phyloP scores from a whole-genome alignment of 345 rosid genomes.

The Mallotus nudiflorus region DNA sequence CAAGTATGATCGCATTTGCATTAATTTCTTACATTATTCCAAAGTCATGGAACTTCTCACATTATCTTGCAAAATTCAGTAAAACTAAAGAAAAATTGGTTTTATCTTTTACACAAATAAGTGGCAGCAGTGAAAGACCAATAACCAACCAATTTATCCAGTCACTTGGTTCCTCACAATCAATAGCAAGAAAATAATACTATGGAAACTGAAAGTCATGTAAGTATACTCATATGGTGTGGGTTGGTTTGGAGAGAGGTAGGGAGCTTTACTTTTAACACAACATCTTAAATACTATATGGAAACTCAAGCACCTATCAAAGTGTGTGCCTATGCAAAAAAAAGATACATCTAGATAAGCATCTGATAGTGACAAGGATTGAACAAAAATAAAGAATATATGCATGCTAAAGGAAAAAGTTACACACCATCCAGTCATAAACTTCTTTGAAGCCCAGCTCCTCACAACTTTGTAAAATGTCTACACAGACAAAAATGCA shows the following conservation, averaged over 20 bases:
- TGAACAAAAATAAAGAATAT: background rate
- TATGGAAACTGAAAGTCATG: no score
- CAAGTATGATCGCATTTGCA: background rate
- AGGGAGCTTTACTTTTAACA: background rate
- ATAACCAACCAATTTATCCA: background rate
- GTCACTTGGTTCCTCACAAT: background rate
- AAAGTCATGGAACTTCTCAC: background rate
- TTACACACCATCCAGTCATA: conserved; percentile 90
- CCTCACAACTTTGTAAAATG: conserved; percentile 79
- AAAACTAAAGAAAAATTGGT: background rate
- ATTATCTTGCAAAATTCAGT: background rate
- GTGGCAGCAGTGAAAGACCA: conserved; percentile 3
- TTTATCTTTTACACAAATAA: no score
- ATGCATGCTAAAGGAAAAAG: conserved; percentile 11
- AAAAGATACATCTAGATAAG: background rate
- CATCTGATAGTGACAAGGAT: background rate
- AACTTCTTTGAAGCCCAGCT: conserved; percentile 99
- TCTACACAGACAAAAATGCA: conserved; percentile 42
- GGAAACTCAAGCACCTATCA: background rate
- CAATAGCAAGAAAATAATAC: background rate
- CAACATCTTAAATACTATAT: background rate
- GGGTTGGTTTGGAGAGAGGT: no score
- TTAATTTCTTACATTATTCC: background rate
- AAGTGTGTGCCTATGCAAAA: background rate
- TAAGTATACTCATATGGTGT: no score